Evolutionary conservation across 805 yeast species (phyloP).

Genomic region (Monosporozyma yasuniensis): DNA sequence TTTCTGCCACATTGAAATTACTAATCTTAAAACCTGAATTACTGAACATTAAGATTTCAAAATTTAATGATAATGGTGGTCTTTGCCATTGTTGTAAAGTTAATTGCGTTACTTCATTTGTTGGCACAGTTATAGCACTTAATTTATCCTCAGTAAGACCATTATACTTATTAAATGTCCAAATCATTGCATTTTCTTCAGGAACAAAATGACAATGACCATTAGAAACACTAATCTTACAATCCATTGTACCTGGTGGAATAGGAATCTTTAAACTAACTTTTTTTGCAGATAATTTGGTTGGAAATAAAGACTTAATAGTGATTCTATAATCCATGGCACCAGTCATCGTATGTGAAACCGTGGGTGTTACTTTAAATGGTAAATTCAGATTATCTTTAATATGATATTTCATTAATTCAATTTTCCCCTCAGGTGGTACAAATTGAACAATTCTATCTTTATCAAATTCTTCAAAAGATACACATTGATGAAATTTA

Average conservation of each 20-base stretch:
- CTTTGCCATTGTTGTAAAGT: conserved; percentile 44
- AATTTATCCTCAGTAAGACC: conserved; percentile 61
- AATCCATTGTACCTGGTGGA: conserved; percentile 50
- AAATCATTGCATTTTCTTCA: conserved; percentile 52
- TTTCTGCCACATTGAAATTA: conserved; percentile 56
- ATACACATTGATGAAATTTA: conserved; percentile 82
- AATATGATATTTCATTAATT: conserved; percentile 66
- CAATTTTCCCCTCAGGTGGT: conserved; percentile 86
- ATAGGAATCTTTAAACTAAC: conserved; percentile 60
- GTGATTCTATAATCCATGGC: conserved; percentile 49
- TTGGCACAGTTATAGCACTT: conserved; percentile 43
- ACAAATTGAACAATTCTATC: conserved; percentile 59
- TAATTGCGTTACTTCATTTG: conserved; percentile 19
- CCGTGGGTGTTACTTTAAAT: conserved; percentile 52
- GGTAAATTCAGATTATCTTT: conserved; percentile 58
- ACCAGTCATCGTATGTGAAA: conserved; percentile 33
- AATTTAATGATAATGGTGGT: conserved; percentile 68
- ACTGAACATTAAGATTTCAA: conserved; percentile 64
- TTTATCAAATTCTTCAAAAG: conserved; percentile 55
- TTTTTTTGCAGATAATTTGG: conserved; percentile 52
- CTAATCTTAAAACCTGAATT: conserved; percentile 69
- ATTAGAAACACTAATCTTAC: conserved; percentile 36
- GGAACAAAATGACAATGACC: conserved; percentile 67
- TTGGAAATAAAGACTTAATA: conserved; percentile 52
- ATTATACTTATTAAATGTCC: conserved; percentile 61